phyloP scores from a whole-genome alignment of 495 filamentous ascomycete species.

The Umbilicaria muhlenbergii region DNA sequence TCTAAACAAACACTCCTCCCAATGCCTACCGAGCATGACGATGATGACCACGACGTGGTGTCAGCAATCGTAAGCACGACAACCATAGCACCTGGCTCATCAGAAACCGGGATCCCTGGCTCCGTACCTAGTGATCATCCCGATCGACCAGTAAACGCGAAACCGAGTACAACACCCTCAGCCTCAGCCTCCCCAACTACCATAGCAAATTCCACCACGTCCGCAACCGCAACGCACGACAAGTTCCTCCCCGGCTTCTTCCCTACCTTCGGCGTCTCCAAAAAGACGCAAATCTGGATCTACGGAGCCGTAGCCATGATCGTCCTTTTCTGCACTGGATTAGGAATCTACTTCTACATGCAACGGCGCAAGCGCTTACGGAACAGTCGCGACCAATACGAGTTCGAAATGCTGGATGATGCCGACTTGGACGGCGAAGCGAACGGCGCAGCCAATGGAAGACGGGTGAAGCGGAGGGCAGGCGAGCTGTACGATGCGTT shows the following conservation, averaged over 20 bases:
- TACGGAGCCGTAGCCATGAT: slow-evolving; percentile 77
- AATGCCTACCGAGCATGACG: slow-evolving; percentile 70
- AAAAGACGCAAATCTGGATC: slow-evolving; percentile 86
- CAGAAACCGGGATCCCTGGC: slow-evolving; percentile 25
- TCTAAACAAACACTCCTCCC: slow-evolving; percentile 55
- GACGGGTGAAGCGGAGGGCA: slow-evolving; percentile 41
- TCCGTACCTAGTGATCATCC: slow-evolving; percentile 52
- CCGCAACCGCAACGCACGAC: slow-evolving; percentile 23
- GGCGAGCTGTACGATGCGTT: slow-evolving; percentile 97
- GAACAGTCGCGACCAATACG: slow-evolving; percentile 75
- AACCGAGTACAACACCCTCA: slow-evolving; percentile 32
- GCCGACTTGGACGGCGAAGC: slow-evolving; percentile 41
- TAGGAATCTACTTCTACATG: slow-evolving; percentile 66
- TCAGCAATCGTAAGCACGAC: slow-evolving; percentile 37
- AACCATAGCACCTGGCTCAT: slow-evolving; percentile 28
- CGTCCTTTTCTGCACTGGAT: slow-evolving; percentile 61
- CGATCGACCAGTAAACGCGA: slow-evolving; percentile 57
- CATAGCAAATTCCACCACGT: slow-evolving; percentile 26
- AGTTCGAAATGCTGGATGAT: slow-evolving; percentile 83
- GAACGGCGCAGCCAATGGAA: slow-evolving; percentile 18
- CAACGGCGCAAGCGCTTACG: slow-evolving; percentile 60
- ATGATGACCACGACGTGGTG: slow-evolving; percentile 58
- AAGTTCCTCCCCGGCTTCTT: slow-evolving; percentile 79
- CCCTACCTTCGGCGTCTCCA: slow-evolving; percentile 86
- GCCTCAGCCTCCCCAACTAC: slow-evolving; percentile 19